phyloP scores from a whole-genome alignment of 2,329 filamentous ascomycete genomes.

The Drechslerella coelobrocha region DNA sequence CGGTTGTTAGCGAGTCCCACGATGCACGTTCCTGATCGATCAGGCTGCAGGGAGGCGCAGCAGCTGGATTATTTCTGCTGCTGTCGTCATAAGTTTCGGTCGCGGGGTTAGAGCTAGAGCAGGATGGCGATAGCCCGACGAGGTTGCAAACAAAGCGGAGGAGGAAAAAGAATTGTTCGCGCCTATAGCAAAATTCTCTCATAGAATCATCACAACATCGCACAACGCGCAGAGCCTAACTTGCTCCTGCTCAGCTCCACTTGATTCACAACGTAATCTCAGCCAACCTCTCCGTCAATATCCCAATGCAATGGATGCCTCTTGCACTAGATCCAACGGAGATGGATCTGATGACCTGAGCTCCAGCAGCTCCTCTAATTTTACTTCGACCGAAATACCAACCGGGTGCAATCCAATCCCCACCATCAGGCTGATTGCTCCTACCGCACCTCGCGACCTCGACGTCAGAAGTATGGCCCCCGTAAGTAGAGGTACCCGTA shows the following conservation, averaged over 20 bases:
- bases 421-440: background rate
- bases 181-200: constrained; percentile 47
- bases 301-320: constrained; percentile 8
- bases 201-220: constrained; percentile 3
- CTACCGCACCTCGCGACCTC: background rate
- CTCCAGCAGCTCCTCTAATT: constrained; percentile 25
- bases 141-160: constrained; percentile 9
- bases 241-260: constrained; percentile 7
- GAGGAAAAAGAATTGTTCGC: constrained; percentile 11
- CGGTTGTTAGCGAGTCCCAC: constrained; percentile 16
- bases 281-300: constrained; percentile 8
- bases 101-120: constrained; percentile 20
- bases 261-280: constrained; percentile 24
- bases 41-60: constrained; percentile 10
- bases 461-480: background rate
- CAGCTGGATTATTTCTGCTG: background rate
- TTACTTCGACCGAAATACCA: constrained; percentile 1
- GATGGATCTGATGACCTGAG: constrained; percentile 22
- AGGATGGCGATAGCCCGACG: constrained; percentile 22
- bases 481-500: too few relatives aligned
- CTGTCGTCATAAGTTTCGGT: constrained; percentile 29
- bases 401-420: background rate
- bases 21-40: constrained; percentile 5
- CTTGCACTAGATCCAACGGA: constrained; percentile 17
- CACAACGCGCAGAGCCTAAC: constrained; percentile 6